These are phyloP conservation scores for Diaporthe citri DNA, from an alignment of 2,329 filamentous ascomycete species.

Conservation along the genomic window DNA sequence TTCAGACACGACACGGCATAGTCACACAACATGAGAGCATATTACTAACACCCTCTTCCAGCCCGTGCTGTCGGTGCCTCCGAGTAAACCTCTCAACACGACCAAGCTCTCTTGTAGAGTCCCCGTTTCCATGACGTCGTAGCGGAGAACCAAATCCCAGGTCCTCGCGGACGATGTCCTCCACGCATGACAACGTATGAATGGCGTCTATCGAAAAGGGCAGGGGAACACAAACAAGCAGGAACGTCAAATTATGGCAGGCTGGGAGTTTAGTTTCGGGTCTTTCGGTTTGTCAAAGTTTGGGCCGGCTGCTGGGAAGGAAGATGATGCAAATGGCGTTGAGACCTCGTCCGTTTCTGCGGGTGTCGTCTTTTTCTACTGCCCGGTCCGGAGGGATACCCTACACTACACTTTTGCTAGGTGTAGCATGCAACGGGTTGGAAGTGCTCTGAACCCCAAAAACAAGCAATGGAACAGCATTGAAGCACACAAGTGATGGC, in stretches of 20 bases:
- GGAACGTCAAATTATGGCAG: slow-evolving; percentile 35
- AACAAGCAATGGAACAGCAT: slow-evolving; percentile 49
- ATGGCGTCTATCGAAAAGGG: slow-evolving; percentile 33
- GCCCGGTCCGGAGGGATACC: slow-evolving; percentile 36
- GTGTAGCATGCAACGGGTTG: slow-evolving; percentile 51
- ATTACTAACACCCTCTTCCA: slow-evolving; percentile 53
- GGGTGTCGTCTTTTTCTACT: slow-evolving; percentile 26
- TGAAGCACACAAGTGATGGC: slow-evolving; percentile 29
- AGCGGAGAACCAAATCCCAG: slow-evolving; percentile 18
- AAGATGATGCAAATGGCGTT: slow-evolving; percentile 41
- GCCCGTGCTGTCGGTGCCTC: slow-evolving; percentile 72
- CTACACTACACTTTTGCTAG: slow-evolving; percentile 42
- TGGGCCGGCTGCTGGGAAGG: slow-evolving; percentile 43
- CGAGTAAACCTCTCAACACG: slow-evolving; percentile 50
- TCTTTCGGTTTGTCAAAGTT: slow-evolving; percentile 45
- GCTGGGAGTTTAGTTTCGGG: slow-evolving; percentile 43
- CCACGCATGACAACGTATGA: slow-evolving; percentile 36
- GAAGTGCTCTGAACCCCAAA: slow-evolving; percentile 51
- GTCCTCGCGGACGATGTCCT: slow-evolving; percentile 29
- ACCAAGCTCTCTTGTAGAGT: slow-evolving; percentile 33
- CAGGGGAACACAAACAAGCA: slow-evolving; percentile 36
- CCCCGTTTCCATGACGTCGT: slow-evolving; percentile 43
- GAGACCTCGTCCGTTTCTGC: slow-evolving; percentile 6
- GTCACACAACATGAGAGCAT: not conserved
- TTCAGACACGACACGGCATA: too few relatives aligned